Percentiles rank a stretch among this genome's conserved stretches.
phyloP scores from a whole-genome alignment of 495 filamentous ascomycete genomes.

The Podospora bellae-mahoneyi region DNA sequence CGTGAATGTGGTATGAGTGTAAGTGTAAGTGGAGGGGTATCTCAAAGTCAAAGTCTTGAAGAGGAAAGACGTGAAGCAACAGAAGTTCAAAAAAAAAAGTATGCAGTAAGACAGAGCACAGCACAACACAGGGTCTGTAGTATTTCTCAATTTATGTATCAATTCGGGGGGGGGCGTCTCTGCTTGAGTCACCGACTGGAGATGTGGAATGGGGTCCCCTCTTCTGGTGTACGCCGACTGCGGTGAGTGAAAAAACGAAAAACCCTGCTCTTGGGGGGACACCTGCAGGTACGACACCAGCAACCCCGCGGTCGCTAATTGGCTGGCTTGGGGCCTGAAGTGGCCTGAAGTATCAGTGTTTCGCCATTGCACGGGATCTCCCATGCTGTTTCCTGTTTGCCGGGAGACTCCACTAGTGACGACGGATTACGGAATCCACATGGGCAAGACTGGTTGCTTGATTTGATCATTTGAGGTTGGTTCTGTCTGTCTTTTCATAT shows the following conservation, averaged over 20 bases:
- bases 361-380: conserved; percentile 4
- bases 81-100: background rate
- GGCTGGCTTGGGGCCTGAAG: background rate
- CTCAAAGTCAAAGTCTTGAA: too few relatives aligned
- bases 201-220: background rate
- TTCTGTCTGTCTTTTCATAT: too few relatives aligned
- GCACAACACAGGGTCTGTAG: background rate
- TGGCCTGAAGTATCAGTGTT: background rate
- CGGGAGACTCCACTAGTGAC: background rate
- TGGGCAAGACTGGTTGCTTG: too few relatives aligned
- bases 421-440: background rate
- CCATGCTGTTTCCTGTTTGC: conserved; percentile 1
- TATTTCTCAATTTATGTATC: conserved; percentile 1
- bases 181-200: conserved; percentile 21
- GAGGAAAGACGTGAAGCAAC: too few relatives aligned
- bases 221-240: conserved; percentile 15
- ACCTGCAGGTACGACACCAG: conserved; percentile 12
- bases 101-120: background rate
- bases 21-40: background rate
- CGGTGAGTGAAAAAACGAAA: conserved; percentile 19
- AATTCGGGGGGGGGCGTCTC: background rate
- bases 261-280: conserved; percentile 10
- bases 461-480: too few relatives aligned
- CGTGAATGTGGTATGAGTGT: conserved; percentile 10
- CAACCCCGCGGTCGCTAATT: conserved; percentile 15